phyloP scores from a whole-genome alignment of 768 basidiomycete species.

The Tulasnella sp. region DNA sequence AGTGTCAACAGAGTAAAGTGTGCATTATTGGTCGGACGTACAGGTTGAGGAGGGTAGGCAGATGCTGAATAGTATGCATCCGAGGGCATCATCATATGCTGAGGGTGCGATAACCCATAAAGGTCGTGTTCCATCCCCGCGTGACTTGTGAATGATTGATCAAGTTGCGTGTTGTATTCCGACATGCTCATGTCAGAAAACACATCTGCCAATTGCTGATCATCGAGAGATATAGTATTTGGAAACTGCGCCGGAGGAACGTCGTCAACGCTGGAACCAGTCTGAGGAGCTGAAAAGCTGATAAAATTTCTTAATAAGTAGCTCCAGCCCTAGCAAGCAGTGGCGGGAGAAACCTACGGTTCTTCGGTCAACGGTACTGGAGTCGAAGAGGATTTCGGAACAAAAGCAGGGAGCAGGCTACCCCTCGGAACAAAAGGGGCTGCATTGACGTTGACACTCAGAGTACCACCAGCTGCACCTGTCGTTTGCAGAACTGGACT shows the following conservation, averaged over 20 bases:
- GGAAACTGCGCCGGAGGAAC: neutral
- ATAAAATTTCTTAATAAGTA: neutral
- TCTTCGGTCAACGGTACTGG: neutral
- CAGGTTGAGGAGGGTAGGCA: conserved; percentile 44
- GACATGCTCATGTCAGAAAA: neutral
- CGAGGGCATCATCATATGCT: conserved; percentile 2
- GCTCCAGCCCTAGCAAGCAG: neutral
- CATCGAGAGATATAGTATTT: too few species aligned
- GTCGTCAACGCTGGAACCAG: neutral
- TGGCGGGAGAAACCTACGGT: neutral
- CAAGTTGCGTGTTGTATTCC: neutral
- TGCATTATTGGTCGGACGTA: conserved; percentile 26
- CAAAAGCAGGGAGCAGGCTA: conserved; percentile 6
- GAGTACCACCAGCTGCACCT: neutral
- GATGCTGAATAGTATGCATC: conserved; percentile 17
- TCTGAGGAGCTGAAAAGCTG: too few species aligned
- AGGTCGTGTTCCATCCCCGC: conserved; percentile 19
- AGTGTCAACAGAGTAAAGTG: conserved; percentile 3
- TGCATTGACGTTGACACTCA: conserved; percentile 42
- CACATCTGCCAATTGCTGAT: too few species aligned
- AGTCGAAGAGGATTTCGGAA: neutral
- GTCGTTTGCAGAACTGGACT: neutral
- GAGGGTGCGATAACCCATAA: conserved; percentile 21
- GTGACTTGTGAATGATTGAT: conserved; percentile 13
- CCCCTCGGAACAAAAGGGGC: conserved; percentile 73